These are phyloP conservation scores for Phaffia tasmanica DNA, from an alignment of 768 basidiomycete species.

Conservation along the genomic window DNA sequence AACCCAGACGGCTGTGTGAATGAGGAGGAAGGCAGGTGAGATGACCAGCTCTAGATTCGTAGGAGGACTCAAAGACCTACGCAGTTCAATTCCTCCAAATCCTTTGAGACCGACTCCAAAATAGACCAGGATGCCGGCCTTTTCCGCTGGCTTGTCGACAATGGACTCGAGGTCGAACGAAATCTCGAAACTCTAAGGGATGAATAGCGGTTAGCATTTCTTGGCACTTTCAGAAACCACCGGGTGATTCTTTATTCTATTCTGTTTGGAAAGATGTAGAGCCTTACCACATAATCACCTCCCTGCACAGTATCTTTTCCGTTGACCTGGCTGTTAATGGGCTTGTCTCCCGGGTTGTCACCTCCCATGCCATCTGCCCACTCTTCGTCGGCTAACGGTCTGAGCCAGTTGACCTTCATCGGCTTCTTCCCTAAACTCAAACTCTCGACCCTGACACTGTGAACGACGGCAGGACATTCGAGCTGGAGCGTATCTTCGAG, in stretches of 20 bases:
- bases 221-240: background rate
- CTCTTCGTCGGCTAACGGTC: conserved; percentile 36
- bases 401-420: conserved; percentile 33
- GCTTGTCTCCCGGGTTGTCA: conserved; percentile 13
- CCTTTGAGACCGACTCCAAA: conserved; percentile 38
- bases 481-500: conserved; percentile 36
- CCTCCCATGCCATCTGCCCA: conserved; percentile 28
- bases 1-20: conserved; percentile 34
- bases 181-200: conserved; percentile 35
- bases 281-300: conserved; percentile 24
- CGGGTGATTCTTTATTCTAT: too few relatives aligned
- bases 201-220: conserved; percentile 2
- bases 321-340: background rate
- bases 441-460: conserved; percentile 32
- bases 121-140: conserved; percentile 26
- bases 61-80: conserved; percentile 20
- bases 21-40: background rate
- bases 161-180: conserved; percentile 33
- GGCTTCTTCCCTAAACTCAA: conserved; percentile 35
- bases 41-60: background rate
- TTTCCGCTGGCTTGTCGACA: conserved; percentile 21
- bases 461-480: conserved; percentile 31
- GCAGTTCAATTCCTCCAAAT: conserved; percentile 34
- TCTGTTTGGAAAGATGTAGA: background rate
- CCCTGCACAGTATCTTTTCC: conserved; percentile 30